Conservation (phyloP, 1,284 basidiomycete species). For the Hymenochaete sp. region DNA sequence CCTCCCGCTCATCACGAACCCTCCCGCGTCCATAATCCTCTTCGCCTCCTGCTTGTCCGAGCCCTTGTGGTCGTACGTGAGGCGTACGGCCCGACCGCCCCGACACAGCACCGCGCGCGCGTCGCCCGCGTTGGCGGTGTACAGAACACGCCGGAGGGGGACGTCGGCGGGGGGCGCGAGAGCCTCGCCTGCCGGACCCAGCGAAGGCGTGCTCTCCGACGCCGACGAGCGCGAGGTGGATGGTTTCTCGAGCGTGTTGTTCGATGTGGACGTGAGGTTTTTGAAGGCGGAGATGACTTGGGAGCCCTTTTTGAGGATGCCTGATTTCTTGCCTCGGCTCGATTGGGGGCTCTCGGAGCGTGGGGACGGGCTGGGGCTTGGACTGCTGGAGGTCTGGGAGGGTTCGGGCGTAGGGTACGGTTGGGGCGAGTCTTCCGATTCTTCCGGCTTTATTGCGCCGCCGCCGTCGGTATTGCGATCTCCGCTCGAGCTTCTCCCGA, state of each 20-base stretch:
- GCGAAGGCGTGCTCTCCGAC: too few species aligned
- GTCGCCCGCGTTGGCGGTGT: conserved; percentile 95
- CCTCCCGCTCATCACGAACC: conserved; percentile 97
- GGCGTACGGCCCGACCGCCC: conserved; percentile 79
- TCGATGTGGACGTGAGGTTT: conserved; percentile 18
- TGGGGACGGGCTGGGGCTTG: conserved; percentile 3
- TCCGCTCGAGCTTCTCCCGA: background rate
- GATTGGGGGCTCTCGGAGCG: conserved; percentile 22
- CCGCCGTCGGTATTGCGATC: conserved; percentile 17
- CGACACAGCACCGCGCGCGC: conserved; percentile 86
- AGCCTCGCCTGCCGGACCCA: conserved; percentile 18
- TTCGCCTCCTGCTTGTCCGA: conserved; percentile 96
- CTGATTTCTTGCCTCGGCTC: background rate
- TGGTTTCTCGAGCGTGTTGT: too few species aligned
- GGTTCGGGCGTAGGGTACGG: conserved; percentile 12
- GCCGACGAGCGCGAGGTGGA: too few species aligned
- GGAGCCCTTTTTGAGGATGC: conserved; percentile 4
- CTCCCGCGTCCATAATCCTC: conserved; percentile 94
- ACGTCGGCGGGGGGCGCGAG: conserved; percentile 40
- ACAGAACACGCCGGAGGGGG: conserved; percentile 66
- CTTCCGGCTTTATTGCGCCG: conserved; percentile 26
- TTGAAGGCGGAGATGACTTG: conserved; percentile 13
- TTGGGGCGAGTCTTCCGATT: conserved; percentile 15
- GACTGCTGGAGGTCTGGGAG: conserved; percentile 1
- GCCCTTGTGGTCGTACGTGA: conserved; percentile 99